phyloP scores from a whole-genome alignment of 140 eudicot genomes.

The Oenanthe javanica region DNA sequence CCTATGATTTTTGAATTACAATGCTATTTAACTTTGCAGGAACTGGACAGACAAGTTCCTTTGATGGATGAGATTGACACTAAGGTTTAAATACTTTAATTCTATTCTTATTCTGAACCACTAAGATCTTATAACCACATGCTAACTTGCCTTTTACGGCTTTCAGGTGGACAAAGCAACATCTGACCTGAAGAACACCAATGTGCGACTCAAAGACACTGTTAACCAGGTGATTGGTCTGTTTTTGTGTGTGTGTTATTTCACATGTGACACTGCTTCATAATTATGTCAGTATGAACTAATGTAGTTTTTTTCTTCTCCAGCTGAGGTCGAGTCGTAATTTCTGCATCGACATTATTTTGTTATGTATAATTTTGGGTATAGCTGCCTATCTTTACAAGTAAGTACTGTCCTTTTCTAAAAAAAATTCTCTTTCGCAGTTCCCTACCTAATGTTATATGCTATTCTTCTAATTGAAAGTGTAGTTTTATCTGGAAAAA shows the following conservation, averaged over 20 bases:
- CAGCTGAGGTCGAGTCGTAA: constrained; percentile 70
- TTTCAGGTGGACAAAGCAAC: constrained; percentile 91
- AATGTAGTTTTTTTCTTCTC: neutral
- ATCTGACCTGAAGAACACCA: constrained; percentile 91
- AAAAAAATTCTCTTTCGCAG: neutral
- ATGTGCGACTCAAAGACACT: constrained; percentile 94
- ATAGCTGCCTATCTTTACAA: constrained; percentile 56
- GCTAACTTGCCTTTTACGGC: constrained; percentile 9
- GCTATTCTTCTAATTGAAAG: neutral
- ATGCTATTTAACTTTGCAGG: constrained; percentile 40
- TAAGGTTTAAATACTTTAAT: constrained; percentile 42
- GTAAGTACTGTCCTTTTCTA: constrained; percentile 23
- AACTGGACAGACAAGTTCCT: constrained; percentile 90
- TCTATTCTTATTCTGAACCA: neutral
- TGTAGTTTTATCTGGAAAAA: neutral
- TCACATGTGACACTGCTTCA: neutral
- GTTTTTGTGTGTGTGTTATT: neutral
- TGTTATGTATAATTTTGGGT: constrained; percentile 50
- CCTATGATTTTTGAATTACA: neutral
- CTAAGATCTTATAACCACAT: constrained; percentile 1
- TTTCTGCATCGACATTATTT: constrained; percentile 57
- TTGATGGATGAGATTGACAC: constrained; percentile 97
- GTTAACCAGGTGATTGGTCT: constrained; percentile 69
- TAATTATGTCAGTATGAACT: neutral
- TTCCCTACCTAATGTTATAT: neutral